Percentiles rank a stretch among this genome's conserved stretches.
phyloP scores from a whole-genome alignment of 2,329 filamentous ascomycete species.

The Stromatinia cepivora region DNA sequence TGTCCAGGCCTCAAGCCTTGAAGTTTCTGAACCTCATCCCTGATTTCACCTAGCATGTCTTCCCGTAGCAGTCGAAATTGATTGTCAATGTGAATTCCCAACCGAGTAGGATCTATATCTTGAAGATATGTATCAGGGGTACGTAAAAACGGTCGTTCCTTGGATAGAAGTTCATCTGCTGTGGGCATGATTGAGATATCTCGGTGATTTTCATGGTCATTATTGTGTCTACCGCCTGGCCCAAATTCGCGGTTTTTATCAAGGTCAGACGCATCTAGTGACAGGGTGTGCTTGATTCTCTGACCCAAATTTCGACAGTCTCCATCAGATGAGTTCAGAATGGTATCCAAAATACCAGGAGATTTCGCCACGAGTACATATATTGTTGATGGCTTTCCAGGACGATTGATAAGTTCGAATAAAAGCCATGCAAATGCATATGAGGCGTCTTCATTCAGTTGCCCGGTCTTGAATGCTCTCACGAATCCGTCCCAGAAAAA shows the following conservation, averaged over 20 bases:
- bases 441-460: conserved; percentile 38
- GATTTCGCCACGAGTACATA: conserved; percentile 39
- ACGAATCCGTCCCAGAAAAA: conserved; percentile 49
- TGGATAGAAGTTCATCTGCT: conserved; percentile 59
- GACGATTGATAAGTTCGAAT: conserved; percentile 47
- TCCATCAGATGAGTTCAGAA: conserved; percentile 30
- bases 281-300: conserved; percentile 46
- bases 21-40: conserved; percentile 58
- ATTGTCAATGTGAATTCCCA: conserved; percentile 61
- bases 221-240: conserved; percentile 72
- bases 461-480: conserved; percentile 34
- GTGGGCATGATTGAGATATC: conserved; percentile 66
- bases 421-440: conserved; percentile 47
- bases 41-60: conserved; percentile 67
- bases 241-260: conserved; percentile 15
- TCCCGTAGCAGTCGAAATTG: conserved; percentile 71
- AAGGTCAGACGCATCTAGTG: conserved; percentile 28
- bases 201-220: conserved; percentile 64
- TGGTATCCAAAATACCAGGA: conserved; percentile 32
- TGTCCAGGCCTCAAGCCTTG: conserved; percentile 51
- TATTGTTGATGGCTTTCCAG: conserved; percentile 30
- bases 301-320: conserved; percentile 43
- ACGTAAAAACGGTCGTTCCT: conserved; percentile 55
- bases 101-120: conserved; percentile 43
- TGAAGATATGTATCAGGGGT: conserved; percentile 50